Evolutionary conservation across 805 yeast species (phyloP).

Genomic region (Wickerhamomyces hampshirensis): DNA sequence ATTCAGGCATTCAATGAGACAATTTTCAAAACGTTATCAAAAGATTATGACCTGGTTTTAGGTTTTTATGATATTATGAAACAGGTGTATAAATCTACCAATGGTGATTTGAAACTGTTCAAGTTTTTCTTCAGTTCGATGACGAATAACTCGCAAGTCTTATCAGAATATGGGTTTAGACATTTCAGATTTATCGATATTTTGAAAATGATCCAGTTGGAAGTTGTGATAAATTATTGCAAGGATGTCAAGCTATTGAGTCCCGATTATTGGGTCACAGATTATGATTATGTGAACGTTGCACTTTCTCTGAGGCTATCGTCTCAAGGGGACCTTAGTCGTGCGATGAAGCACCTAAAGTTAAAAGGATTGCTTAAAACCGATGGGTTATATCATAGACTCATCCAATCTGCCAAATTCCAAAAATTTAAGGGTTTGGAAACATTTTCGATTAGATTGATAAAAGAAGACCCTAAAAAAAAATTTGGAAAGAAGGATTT

Average conservation of each 20-base stretch:
- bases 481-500: conserved; percentile 8
- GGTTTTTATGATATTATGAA: conserved; percentile 14
- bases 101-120: conserved; percentile 12
- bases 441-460: conserved; percentile 1
- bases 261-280: conserved; percentile 12
- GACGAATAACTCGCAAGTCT: conserved; percentile 8
- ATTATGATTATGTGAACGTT: conserved; percentile 12
- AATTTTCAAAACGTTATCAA: conserved; percentile 7
- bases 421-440: conserved; percentile 3
- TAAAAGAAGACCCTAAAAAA: conserved; percentile 4
- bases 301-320: conserved; percentile 9
- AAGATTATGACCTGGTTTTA: conserved; percentile 14
- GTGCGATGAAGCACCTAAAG: conserved; percentile 9
- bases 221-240: conserved; percentile 9
- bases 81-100: conserved; percentile 5
- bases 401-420: conserved; percentile 4
- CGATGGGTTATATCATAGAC: conserved; percentile 16
- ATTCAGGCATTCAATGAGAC: conserved; percentile 6
- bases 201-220: conserved; percentile 13
- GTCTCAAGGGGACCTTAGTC: conserved; percentile 1
- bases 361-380: neutral
- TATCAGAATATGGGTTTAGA: conserved; percentile 2
- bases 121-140: conserved; percentile 8
- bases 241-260: conserved; percentile 11
- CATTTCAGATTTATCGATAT: conserved; percentile 9